These are phyloP conservation scores for Aspergillus viridinutans DNA, from an alignment of 2,329 filamentous ascomycete genomes.

Conservation along the genomic window DNA sequence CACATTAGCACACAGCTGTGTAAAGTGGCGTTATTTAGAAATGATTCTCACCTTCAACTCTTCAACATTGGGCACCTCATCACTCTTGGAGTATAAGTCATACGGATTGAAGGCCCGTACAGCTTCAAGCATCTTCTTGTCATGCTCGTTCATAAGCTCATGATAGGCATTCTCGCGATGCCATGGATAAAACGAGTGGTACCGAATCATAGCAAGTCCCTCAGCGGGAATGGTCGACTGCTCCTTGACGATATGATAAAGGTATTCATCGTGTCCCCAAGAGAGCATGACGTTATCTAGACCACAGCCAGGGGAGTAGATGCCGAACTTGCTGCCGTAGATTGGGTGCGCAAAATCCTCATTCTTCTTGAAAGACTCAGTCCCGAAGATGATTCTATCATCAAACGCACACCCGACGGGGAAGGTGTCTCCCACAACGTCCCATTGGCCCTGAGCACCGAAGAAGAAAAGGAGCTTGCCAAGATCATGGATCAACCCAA, in stretches of 20 bases:
- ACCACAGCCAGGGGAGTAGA: constrained; percentile 75
- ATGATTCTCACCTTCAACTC: constrained; percentile 62
- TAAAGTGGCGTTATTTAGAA: not conserved
- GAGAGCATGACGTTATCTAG: constrained; percentile 83
- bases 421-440: constrained; percentile 69
- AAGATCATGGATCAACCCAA: constrained; percentile 45
- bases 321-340: constrained; percentile 72
- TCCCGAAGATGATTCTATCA: constrained; percentile 72
- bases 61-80: constrained; percentile 70
- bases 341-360: constrained; percentile 67
- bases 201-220: constrained; percentile 86
- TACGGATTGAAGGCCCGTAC: constrained; percentile 88
- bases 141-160: constrained; percentile 79
- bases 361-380: constrained; percentile 68
- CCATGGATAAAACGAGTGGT: constrained; percentile 95
- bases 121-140: constrained; percentile 72
- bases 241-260: constrained; percentile 77
- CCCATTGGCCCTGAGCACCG: constrained; percentile 84
- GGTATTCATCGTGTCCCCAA: constrained; percentile 61
- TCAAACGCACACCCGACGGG: constrained; percentile 51
- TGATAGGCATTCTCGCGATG: constrained; percentile 74
- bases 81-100: constrained; percentile 87
- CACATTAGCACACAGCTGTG: constrained; percentile 9
- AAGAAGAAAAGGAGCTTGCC: constrained; percentile 50
- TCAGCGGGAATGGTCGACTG: constrained; percentile 75